These are phyloP conservation scores for Podospora australis DNA, from an alignment of 495 filamentous ascomycete genomes.

Conservation along the genomic window DNA sequence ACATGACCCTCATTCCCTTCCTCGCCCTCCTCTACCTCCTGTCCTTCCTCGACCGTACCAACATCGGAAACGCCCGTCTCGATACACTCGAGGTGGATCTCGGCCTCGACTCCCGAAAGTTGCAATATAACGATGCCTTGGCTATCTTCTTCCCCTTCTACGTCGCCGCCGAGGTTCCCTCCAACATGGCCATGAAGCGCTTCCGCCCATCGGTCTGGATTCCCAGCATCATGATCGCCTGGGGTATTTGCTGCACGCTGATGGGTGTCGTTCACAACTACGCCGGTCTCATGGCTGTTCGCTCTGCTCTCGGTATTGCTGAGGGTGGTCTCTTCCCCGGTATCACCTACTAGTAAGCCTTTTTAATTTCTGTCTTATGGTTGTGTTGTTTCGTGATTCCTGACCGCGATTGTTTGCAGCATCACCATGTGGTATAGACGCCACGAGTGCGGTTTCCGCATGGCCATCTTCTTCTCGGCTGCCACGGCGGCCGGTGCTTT, in stretches of 20 bases:
- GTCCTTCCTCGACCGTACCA: slow-evolving; percentile 72
- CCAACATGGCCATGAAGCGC: slow-evolving; percentile 61
- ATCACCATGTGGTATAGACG: slow-evolving; percentile 66
- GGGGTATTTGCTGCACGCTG: slow-evolving; percentile 50
- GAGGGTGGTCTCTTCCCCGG: slow-evolving; percentile 82
- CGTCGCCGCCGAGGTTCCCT: slow-evolving; percentile 68
- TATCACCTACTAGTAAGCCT: slow-evolving; percentile 56
- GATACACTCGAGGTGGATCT: slow-evolving; percentile 58
- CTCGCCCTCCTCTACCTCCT: slow-evolving; percentile 50
- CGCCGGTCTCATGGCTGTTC: slow-evolving; percentile 61
- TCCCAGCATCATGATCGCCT: slow-evolving; percentile 50
- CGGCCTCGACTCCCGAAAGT: slow-evolving; percentile 42
- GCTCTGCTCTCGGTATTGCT: slow-evolving; percentile 65
- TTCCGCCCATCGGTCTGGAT: slow-evolving; percentile 58
- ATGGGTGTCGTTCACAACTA: slow-evolving; percentile 74
- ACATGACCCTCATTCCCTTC: slow-evolving; percentile 46
- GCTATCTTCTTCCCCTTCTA: slow-evolving; percentile 85
- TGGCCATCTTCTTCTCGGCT: slow-evolving; percentile 79
- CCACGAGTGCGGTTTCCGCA: slow-evolving; percentile 56
- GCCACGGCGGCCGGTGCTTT: slow-evolving; percentile 74
- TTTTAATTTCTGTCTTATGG: too few species aligned
- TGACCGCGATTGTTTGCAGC: slow-evolving; percentile 32
- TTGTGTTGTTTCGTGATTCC: neutral
- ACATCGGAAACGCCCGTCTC: slow-evolving; percentile 78
- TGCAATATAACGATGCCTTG: slow-evolving; percentile 65